phyloP scores from a whole-genome alignment of 75 land plant species.

The Larix kaempferi region DNA sequence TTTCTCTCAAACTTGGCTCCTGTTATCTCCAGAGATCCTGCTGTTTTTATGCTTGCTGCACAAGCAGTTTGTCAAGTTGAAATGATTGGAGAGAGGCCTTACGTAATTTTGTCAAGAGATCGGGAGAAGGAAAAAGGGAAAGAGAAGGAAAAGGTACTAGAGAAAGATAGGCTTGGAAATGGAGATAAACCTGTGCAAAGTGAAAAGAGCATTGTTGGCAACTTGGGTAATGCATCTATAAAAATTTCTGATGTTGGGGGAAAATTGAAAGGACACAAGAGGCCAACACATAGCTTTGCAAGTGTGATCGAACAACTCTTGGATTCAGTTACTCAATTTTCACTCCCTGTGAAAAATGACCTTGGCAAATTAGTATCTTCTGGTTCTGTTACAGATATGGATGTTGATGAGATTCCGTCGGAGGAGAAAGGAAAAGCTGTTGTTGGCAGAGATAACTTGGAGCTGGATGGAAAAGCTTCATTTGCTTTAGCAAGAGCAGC shows the following conservation, averaged over 20 bases:
- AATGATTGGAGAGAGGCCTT: slow-evolving; percentile 75
- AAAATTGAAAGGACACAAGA: slow-evolving; percentile 61
- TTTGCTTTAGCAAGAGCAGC: slow-evolving; percentile 83
- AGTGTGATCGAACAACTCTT: slow-evolving; percentile 88
- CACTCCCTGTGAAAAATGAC: slow-evolving; percentile 47
- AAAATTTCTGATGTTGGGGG: slow-evolving; percentile 51
- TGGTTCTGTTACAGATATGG: slow-evolving; percentile 64
- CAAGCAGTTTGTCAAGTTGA: slow-evolving; percentile 87
- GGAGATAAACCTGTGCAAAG: slow-evolving; percentile 46
- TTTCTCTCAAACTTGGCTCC: slow-evolving; percentile 77
- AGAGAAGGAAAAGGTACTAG: slow-evolving; percentile 54
- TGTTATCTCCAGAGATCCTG: slow-evolving; percentile 83
- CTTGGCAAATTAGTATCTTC: neutral
- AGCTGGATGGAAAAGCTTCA: slow-evolving; percentile 39
- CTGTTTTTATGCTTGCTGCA: slow-evolving; percentile 87
- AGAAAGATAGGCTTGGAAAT: slow-evolving; percentile 52
- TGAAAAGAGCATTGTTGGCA: slow-evolving; percentile 9
- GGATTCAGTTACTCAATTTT: slow-evolving; percentile 61
- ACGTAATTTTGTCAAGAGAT: slow-evolving; percentile 74
- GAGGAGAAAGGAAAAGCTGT: slow-evolving; percentile 89
- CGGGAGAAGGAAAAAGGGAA: slow-evolving; percentile 75
- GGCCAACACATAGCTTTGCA: slow-evolving; percentile 82
- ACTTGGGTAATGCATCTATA: slow-evolving; percentile 29
- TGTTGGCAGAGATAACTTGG: slow-evolving; percentile 33
- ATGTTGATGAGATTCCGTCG: slow-evolving; percentile 51